Evolutionary conservation across 768 basidiomycete species (phyloP).

Genomic region (Cystoderma amianthinum): DNA sequence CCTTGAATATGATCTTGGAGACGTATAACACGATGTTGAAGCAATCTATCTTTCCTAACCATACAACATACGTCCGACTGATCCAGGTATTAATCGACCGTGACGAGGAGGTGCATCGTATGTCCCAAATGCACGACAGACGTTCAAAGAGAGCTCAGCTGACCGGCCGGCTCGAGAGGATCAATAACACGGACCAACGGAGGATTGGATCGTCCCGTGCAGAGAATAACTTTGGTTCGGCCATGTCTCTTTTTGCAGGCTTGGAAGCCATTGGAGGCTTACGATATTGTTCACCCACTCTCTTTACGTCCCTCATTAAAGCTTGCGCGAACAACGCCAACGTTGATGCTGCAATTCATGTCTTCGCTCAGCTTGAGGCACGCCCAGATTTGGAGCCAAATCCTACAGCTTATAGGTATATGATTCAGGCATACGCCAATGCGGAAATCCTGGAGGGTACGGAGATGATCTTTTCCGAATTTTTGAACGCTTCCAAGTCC

Average conservation of each 20-base stretch:
- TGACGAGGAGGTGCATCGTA: constrained; percentile 53
- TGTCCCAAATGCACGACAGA: constrained; percentile 34
- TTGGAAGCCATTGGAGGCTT: constrained; percentile 31
- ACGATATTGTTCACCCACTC: constrained; percentile 19
- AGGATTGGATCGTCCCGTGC: constrained; percentile 36
- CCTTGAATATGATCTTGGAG: constrained; percentile 50
- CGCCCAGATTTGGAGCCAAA: constrained; percentile 23
- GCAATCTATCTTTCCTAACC: constrained; percentile 53
- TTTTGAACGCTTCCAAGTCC: constrained; percentile 29
- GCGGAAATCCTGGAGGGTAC: constrained; percentile 38
- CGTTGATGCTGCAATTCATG: constrained; percentile 51
- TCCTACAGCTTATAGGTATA: constrained; percentile 37
- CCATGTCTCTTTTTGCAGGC: constrained; percentile 67
- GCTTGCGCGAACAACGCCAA: constrained; percentile 53
- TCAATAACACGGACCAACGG: constrained; percentile 20
- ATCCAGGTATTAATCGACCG: constrained; percentile 59
- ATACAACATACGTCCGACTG: constrained; percentile 52
- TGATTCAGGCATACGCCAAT: constrained; percentile 54
- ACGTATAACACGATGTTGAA: constrained; percentile 70
- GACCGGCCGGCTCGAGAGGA: constrained; percentile 14
- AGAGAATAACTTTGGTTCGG: constrained; percentile 68
- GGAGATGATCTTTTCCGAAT: constrained; percentile 60
- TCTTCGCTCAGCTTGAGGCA: constrained; percentile 59
- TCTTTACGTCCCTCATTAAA: constrained; percentile 53
- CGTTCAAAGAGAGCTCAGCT: constrained; percentile 28